Evolutionary conservation across 1,284 basidiomycete species (phyloP).

Genomic region (Ustilago hordei): DNA sequence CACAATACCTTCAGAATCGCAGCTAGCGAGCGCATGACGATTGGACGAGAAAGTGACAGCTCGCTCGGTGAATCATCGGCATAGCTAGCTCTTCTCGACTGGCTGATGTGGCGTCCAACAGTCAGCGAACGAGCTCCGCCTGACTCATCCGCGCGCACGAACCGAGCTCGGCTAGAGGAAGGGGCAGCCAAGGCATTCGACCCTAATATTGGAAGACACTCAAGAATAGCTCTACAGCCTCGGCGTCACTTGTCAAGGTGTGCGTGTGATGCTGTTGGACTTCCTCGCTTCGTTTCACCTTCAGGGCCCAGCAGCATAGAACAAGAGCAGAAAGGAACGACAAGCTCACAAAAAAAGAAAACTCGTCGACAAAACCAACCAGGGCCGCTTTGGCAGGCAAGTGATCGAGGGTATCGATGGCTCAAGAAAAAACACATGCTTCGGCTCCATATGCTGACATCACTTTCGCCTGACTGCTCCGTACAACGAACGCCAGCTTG

Average conservation of each 20-base stretch:
- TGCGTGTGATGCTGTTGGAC: neutral
- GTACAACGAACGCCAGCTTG: neutral
- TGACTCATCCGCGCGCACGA: neutral
- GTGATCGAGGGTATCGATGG: neutral
- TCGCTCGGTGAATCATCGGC: neutral
- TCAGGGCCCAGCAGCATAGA: neutral
- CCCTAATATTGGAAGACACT: neutral
- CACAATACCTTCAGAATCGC: no score
- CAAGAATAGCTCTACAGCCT: neutral
- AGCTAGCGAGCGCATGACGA: neutral
- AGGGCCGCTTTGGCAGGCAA: neutral
- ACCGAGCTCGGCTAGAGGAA: neutral
- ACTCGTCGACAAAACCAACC: constrained; percentile 9
- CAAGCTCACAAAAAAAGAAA: neutral
- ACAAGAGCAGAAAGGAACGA: no score
- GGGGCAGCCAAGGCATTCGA: neutral
- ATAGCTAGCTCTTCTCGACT: neutral
- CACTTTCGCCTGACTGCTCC: neutral
- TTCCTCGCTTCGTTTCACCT: neutral
- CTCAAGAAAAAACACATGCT: neutral
- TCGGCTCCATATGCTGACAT: neutral
- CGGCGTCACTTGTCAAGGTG: neutral
- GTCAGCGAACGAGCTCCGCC: neutral
- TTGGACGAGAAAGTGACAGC: neutral
- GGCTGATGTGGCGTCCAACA: neutral